phyloP scores from a whole-genome alignment of 2,329 filamentous ascomycete species.

The Sarocladium strictum region DNA sequence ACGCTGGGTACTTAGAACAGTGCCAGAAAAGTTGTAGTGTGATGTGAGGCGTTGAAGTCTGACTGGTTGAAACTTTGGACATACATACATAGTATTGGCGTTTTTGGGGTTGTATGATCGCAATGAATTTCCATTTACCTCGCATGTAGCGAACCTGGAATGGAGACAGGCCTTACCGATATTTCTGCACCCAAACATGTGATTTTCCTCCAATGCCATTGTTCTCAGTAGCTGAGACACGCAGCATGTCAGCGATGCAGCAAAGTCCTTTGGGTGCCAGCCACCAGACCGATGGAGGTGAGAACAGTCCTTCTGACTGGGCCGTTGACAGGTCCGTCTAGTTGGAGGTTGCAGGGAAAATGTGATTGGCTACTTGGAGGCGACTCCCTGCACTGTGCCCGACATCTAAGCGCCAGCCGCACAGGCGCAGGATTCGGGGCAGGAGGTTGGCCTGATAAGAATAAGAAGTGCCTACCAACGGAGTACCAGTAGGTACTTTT shows the following conservation, averaged over 20 bases:
- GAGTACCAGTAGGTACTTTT: too few relatives aligned
- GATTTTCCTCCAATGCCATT: background rate
- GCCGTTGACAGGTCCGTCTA: background rate
- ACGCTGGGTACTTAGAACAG: constrained; percentile 73
- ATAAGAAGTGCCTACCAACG: too few relatives aligned
- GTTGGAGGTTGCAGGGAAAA: background rate
- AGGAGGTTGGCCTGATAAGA: too few relatives aligned
- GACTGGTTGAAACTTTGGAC: too few relatives aligned
- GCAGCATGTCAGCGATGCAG: background rate
- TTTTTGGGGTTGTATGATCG: background rate
- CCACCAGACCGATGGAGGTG: background rate
- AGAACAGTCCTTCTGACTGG: background rate
- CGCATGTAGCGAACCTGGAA: too few relatives aligned
- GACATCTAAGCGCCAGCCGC: background rate
- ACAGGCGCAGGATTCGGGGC: background rate
- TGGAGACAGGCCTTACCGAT: too few relatives aligned
- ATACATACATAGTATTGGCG: constrained; percentile 3
- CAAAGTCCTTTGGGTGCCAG: background rate
- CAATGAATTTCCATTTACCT: too few relatives aligned
- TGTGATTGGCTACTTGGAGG: background rate
- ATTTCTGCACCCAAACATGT: background rate
- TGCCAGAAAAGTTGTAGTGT: constrained; percentile 47
- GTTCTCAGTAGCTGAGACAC: background rate
- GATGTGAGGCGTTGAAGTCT: too few relatives aligned
- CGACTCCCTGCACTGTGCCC: background rate